Evolutionary conservation across 2,329 filamentous ascomycete genomes (phyloP), one percentile per base, ranked within the genome.

Genomic region (Paradendryphiella salina): DNA sequence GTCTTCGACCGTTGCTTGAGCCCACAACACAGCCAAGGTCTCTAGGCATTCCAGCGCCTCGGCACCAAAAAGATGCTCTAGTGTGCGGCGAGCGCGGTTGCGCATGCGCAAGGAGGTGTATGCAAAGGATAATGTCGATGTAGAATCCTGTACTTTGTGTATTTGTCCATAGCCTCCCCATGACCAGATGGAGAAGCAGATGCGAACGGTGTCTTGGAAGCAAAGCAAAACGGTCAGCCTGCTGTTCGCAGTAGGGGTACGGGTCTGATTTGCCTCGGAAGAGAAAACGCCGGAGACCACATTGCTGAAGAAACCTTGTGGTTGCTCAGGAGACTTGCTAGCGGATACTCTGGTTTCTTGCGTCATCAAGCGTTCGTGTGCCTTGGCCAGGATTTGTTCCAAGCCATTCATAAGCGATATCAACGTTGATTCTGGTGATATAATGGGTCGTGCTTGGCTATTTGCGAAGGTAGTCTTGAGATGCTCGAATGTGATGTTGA

Each of bases 1-100:
- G 6, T 80, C 76, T 3, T 74, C 74, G 13, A 78, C 71, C 13
- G 79, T 69, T 0, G 76, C 76, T 62, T 73, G 82, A 20, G 77
- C 85, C 92, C 93, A 97, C 43, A 94, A 82, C 42, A 89, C 88
- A 46, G 96, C 87, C 13, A 96, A 79, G 1, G 92, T 96, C 72
- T 99, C 94, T 1, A 99, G 77, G 56, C 92, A 96, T 72, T 99
- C 94, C 6, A 99, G 78, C 5, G 90, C 89, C 74, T 99, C 94
- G 0, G 91, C 92, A 1, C 88, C 85, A 67, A 97, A 96, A 2
- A 99, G 81, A 66, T 97, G 91, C 72, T 99, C 94, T 1, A 99
- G 79, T 18, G 97, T 84, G 35, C 92, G 84, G 33, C 94, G 82
- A 4, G 93, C 90, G 29, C 93, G 84, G 64, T 96, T 96, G 46